Evolutionary conservation across 164 flowering plant species (phyloP), one percentile per base, ranked within the genome.

Genomic region (Tinospora cordifolia): DNA sequence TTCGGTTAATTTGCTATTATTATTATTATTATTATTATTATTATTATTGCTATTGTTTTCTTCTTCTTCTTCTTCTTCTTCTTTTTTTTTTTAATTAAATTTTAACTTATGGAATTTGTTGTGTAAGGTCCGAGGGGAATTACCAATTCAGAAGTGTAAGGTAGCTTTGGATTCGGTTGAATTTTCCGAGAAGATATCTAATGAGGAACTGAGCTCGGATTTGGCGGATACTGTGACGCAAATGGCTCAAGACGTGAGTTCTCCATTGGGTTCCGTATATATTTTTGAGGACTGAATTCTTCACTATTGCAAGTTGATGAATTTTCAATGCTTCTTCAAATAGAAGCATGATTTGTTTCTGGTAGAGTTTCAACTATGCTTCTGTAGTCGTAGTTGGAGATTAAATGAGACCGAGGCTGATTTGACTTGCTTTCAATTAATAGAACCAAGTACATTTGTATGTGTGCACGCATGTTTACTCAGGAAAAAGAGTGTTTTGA

Each of bases 181-280:
- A 68, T 91, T 90, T 76, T 62, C 72, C 47, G 96, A 89, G 14
- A 79, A 75, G 41, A 77, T 59, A 9, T 77, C 88, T 0, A 79
- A 71, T 2, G 87, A 79, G 67, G 94, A 86, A 66, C 25, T 87
- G 70, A 85, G 84, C 36, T 93, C 97, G 12, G 63, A 74, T 81
- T 87, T 93, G 10, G 96, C 96, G 0, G 98, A 93, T 84, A 77
- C 90, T 60, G 83, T 91, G 17, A 77, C 96, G 38, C 98, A 90
- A 79, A 87, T 93, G 90, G 94, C 97, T 72, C 91, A 79, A 75
- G 98, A 93, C 76, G 98, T 93, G 78, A 86, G 93, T 75, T 58
- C 6, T 66, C 22, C 63, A 7, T 71, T 30, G 19, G 13, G 1
- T 21, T 54, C 6, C 9, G 21, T n/a, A 19, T 9, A 19, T 8